Conservation (phyloP, 2,329 filamentous ascomycete species). For the Paecilomyces variotii region DNA sequence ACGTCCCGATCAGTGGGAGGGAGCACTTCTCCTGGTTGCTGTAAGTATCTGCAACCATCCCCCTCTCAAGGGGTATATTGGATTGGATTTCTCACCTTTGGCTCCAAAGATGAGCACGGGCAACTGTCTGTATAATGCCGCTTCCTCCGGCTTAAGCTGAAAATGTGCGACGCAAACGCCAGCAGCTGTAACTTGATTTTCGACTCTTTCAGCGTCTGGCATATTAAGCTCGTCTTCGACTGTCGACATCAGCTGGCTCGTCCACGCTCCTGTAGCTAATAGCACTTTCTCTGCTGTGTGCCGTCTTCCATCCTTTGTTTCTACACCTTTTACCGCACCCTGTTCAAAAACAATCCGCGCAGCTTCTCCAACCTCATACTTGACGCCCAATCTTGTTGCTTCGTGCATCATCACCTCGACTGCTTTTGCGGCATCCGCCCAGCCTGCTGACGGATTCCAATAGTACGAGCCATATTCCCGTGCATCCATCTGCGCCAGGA, state of each 20-base stretch:
- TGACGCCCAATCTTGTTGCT: slow-evolving; percentile 38
- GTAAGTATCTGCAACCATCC: not conserved
- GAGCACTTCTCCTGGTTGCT: slow-evolving; percentile 33
- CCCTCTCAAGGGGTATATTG: not conserved
- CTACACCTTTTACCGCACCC: slow-evolving; percentile 37
- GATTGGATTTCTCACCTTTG: slow-evolving; percentile 19
- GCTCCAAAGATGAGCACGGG: slow-evolving; percentile 48
- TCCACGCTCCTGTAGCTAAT: slow-evolving; percentile 51
- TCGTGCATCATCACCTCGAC: slow-evolving; percentile 38
- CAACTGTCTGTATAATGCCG: slow-evolving; percentile 40
- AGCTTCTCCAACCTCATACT: slow-evolving; percentile 38
- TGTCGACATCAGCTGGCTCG: slow-evolving; percentile 46
- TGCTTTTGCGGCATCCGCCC: slow-evolving; percentile 45
- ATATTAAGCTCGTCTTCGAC: slow-evolving; percentile 36
- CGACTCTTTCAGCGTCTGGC: slow-evolving; percentile 41
- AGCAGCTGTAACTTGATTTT: slow-evolving; percentile 51
- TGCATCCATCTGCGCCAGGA: slow-evolving; percentile 31
- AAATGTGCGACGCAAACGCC: slow-evolving; percentile 54
- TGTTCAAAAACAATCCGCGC: slow-evolving; percentile 35
- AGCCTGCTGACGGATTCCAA: slow-evolving; percentile 45
- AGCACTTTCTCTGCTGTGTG: slow-evolving; percentile 47
- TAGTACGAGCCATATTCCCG: slow-evolving; percentile 36
- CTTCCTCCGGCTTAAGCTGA: slow-evolving; percentile 44
- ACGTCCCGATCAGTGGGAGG: slow-evolving; percentile 42
- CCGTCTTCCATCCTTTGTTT: slow-evolving; percentile 38